These are phyloP conservation scores for Fusarium decemcellulare DNA, from an alignment of 2,329 filamentous ascomycete species.

Conservation along the genomic window DNA sequence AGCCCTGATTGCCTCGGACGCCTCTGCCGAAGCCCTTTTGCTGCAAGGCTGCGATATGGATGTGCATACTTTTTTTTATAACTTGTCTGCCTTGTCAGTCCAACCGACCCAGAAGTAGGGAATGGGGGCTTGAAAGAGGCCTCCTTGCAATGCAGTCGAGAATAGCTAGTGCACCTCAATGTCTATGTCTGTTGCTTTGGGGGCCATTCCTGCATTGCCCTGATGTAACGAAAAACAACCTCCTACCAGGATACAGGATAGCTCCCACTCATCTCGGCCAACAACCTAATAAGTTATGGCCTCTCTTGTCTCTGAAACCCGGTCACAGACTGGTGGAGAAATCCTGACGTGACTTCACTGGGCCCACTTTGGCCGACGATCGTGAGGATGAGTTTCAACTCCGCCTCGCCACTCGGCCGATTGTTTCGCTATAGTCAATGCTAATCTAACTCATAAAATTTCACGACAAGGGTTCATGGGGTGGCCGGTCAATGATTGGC, in stretches of 20 bases:
- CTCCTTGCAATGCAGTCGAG: conserved; percentile 23
- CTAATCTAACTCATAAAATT: neutral
- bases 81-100: conserved; percentile 41
- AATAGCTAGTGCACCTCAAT: neutral
- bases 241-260: neutral
- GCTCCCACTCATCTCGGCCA: neutral
- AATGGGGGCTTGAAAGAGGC: conserved; percentile 36
- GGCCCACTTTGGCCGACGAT: conserved; percentile 29
- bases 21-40: conserved; percentile 28
- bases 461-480: neutral
- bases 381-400: conserved; percentile 19
- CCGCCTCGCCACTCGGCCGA: conserved; percentile 10
- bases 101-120: conserved; percentile 12
- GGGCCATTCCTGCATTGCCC: neutral
- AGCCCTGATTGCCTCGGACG: conserved; percentile 23
- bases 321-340: conserved; percentile 13
- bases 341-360: conserved; percentile 13
- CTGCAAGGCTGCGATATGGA: conserved; percentile 41
- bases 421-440: neutral
- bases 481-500: neutral
- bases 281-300: neutral
- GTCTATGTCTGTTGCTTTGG: neutral
- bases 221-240: neutral
- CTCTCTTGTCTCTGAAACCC: neutral
- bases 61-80: conserved; percentile 12